Percentiles rank a stretch among this genome's conserved stretches.
Conservation (phyloP, 2,329 filamentous ascomycete genomes). For the Neonectria faginata region DNA sequence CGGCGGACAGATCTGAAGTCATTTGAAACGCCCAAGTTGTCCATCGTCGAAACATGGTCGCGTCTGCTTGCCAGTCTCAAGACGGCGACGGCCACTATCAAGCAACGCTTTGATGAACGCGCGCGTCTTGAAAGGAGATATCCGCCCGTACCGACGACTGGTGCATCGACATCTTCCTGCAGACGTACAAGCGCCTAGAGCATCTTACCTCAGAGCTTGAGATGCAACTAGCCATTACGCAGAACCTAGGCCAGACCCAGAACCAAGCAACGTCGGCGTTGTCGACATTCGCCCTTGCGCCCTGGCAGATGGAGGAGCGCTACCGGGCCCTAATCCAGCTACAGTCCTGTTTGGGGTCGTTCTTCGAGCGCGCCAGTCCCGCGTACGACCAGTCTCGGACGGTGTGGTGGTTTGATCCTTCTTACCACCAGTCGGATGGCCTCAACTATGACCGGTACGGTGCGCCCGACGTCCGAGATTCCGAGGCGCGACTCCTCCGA, state of each 20-base stretch:
- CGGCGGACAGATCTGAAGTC: conserved; percentile 4
- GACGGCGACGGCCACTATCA: conserved; percentile 21
- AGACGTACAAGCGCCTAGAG: conserved; percentile 21
- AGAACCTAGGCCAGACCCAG: conserved; percentile 9
- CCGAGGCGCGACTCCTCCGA: conserved; percentile 19
- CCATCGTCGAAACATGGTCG: conserved; percentile 27
- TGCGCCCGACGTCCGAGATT: conserved; percentile 20
- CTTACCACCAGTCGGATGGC: conserved; percentile 27
- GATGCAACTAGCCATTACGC: conserved; percentile 29
- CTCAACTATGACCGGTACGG: conserved; percentile 31
- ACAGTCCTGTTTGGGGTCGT: conserved; percentile 26
- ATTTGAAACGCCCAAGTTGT: conserved; percentile 14
- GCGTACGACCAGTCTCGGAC: conserved; percentile 30
- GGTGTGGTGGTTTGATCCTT: conserved; percentile 31
- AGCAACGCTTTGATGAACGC: conserved; percentile 27
- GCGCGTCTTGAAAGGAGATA: conserved; percentile 28
- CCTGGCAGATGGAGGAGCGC: conserved; percentile 31
- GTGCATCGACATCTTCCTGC: conserved; percentile 24
- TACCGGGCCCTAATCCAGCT: conserved; percentile 29
- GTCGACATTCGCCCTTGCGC: conserved; percentile 20
- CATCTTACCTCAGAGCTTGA: conserved; percentile 27
- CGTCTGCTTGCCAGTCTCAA: conserved; percentile 19
- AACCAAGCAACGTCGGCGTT: conserved; percentile 13
- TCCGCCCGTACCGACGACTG: conserved; percentile 27
- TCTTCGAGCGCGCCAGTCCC: conserved; percentile 30